Base-by-base conservation (phyloP, 2,329 filamentous ascomycete species). In the Talaromyces sp. region DNA sequence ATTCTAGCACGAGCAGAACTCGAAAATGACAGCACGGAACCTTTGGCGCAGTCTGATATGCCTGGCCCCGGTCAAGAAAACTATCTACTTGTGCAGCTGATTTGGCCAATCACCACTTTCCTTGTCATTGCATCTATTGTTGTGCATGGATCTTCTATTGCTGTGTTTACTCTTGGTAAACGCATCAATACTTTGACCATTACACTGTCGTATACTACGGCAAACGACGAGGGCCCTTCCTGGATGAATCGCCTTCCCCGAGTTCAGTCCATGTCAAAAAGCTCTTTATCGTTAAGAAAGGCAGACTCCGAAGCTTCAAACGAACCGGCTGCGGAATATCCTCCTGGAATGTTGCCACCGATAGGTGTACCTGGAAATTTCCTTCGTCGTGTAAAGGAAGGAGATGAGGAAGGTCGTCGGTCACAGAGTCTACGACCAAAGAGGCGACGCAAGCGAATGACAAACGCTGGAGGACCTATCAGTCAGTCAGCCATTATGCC, bases 51-150 rank as follows among this genome's bases (percentile, higher is more conserved):
- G 47, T 74, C 90, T 17, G 88, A 91, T 0, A 78, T 86, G 0
- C 74, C 81, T 0, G 64, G 70, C 25, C 80, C 80, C 8, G 78
- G 83, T 1, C 83, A 85, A 0, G 79, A 90, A 64, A 84, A 89
- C 70, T 90, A 89, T 69, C 85, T 87, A 37, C 83, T 97, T 37
- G 88, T 98, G 61, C 86, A 91, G 63, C 81, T 97, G 33, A 96
- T 99, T 57, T 99, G 95, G 95, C 95, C 95, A 0, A 93, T 99
- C 66, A 92, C 91, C 0, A 92, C 92, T 0, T 99, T 99, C 78
- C 82, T 99, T 73, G 94, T 99, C 67, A 91, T 99, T 62, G 86
- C 91, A 3, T 99, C 95, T 13, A 99, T 99, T 72, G 80, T 98
- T 43, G 92, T 99, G 1, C 95, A 99, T 73, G 95, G 95, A 25